Evolutionary conservation across 2,329 filamentous ascomycete species (phyloP).

Genomic region (Pseudodiploospora longispora): DNA sequence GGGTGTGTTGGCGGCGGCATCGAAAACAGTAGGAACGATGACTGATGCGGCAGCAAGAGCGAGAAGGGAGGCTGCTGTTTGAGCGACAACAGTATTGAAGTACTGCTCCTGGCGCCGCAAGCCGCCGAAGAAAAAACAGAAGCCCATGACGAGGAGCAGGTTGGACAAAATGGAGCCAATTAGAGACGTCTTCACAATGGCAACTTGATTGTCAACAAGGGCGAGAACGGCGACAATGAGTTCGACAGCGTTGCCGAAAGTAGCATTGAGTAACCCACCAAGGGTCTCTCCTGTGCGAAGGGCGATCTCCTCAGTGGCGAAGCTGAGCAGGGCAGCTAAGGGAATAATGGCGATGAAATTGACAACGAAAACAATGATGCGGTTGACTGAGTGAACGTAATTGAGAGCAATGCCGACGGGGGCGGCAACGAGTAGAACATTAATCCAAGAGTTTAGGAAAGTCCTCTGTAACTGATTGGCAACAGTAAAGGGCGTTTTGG

Average conservation of each 20-base stretch:
- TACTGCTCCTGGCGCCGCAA: slow-evolving; percentile 71
- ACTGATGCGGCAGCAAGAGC: slow-evolving; percentile 71
- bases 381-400: slow-evolving; percentile 47
- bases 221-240: slow-evolving; percentile 85
- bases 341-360: slow-evolving; percentile 94
- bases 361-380: slow-evolving; percentile 67
- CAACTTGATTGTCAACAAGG: slow-evolving; percentile 61
- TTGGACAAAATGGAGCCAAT: slow-evolving; percentile 91
- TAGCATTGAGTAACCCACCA: slow-evolving; percentile 82
- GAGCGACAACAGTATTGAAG: slow-evolving; percentile 88
- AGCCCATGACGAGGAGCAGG: slow-evolving; percentile 78
- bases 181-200: slow-evolving; percentile 87
- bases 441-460: slow-evolving; percentile 78
- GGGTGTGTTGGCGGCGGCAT: slow-evolving; percentile 38
- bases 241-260: slow-evolving; percentile 88
- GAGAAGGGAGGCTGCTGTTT: slow-evolving; percentile 76
- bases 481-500: slow-evolving; percentile 49
- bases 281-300: slow-evolving; percentile 74
- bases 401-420: slow-evolving; percentile 73
- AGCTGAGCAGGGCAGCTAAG: slow-evolving; percentile 77
- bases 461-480: slow-evolving; percentile 65
- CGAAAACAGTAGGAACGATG: slow-evolving; percentile 86
- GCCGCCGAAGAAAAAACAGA: slow-evolving; percentile 86
- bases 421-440: slow-evolving; percentile 68
- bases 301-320: slow-evolving; percentile 85